These are phyloP conservation scores for Sclerotinia sclerotiorum DNA, from an alignment of 2,329 filamentous ascomycete species.

Conservation along the genomic window DNA sequence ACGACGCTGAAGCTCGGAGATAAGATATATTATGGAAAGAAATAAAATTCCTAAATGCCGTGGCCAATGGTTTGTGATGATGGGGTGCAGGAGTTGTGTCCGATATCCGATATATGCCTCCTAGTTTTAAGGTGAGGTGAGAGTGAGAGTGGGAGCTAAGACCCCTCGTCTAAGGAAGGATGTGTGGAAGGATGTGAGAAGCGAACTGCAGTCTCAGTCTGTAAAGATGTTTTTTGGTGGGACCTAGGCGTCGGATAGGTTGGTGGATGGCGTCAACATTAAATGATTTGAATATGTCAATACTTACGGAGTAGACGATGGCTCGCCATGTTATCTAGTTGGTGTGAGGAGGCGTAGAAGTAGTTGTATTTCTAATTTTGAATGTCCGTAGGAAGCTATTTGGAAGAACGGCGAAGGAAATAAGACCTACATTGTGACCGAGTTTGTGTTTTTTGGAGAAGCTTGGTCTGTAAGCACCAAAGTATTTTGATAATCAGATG, in stretches of 20 bases:
- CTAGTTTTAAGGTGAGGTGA: no score
- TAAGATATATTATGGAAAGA: not conserved
- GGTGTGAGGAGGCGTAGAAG: not conserved
- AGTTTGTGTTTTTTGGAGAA: not conserved
- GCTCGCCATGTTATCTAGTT: not conserved
- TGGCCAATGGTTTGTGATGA: not conserved
- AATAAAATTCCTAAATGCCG: not conserved
- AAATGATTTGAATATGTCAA: not conserved
- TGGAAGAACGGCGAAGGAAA: not conserved
- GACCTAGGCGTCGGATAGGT: not conserved
- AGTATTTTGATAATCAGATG: conserved; percentile 11
- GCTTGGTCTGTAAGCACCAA: conserved; percentile 4
- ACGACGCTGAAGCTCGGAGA: not conserved
- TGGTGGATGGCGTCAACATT: not conserved
- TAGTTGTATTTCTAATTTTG: not conserved
- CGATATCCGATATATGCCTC: not conserved
- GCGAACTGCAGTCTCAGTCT: conserved; percentile 1
- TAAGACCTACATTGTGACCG: not conserved
- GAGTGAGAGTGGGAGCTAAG: conserved; percentile 6
- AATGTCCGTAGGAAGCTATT: not conserved
- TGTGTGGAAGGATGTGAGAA: not conserved
- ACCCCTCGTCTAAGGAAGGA: not conserved
- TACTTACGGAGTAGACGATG: not conserved
- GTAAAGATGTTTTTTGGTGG: not conserved
- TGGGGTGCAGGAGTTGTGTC: not conserved